Base-by-base conservation (phyloP, 1,284 basidiomycete species). In the Pisolithus thermaeus region DNA sequence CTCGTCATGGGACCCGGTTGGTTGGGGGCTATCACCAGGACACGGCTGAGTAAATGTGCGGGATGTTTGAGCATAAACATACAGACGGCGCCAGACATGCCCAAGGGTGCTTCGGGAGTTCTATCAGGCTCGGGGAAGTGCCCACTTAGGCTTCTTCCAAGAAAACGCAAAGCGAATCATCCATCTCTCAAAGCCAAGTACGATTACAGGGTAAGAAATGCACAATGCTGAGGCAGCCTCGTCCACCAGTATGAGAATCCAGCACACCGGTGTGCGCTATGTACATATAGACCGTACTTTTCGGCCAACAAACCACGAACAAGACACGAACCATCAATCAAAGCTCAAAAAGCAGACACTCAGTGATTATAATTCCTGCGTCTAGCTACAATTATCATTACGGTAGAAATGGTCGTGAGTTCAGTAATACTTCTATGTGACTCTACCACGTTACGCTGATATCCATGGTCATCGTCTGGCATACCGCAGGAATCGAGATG, bases 11-110 rank as follows among this genome's bases (percentile, higher is more conserved):
- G 25, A 72, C 73, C 0, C n/a, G n/a, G n/a, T n/a, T 78, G 82
- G 2, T 93, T 90, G 0, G 83, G 90, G 0, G 84, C 80, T 42
- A 86, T 98, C 52, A 90, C 98, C 55, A 98, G 98, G 75, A 98
- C 0, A 81, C 85, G 1, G 72, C 75, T 0, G 80, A 83, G 11
- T 81, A 89, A 55, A 79, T 98, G 18, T 79, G 81, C 35, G 84
- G 86, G 55, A 66, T 98, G 40, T 97, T 99, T 62, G 78, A 81
- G 32, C 18, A 20, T 20, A 20, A 20, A 20, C 18, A 20, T 20
- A 1, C 18, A 20, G 18, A 20, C 1, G 18, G 18, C 18, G 18
- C 18, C 18, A 20, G 18, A 20, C 18, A 20, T 1, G 18, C 18
- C 18, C 18, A 20, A 20, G 18, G 18, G 18, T 20, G 18, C 18